phyloP scores from a whole-genome alignment of 331 rosid genomes.

The Stylosanthes scabra region DNA sequence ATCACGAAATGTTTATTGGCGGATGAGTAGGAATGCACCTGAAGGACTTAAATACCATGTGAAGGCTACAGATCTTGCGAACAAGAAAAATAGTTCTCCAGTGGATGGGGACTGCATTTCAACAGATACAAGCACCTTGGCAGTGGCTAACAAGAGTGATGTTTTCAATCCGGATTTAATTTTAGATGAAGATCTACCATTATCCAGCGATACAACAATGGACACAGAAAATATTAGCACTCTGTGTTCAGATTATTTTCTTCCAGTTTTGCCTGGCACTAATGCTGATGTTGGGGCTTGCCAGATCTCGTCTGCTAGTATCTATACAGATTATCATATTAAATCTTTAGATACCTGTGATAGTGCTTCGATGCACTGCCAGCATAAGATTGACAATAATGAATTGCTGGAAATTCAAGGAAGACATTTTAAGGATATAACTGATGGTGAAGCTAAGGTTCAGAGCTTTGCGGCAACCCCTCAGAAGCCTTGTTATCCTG shows the following conservation, averaged over 20 bases:
- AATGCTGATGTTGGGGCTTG: constrained; percentile 40
- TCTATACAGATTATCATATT: constrained; percentile 50
- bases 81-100: constrained; percentile 36
- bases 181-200: constrained; percentile 29
- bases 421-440: constrained; percentile 41
- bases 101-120: constrained; percentile 40
- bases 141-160: constrained; percentile 39
- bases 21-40: constrained; percentile 51
- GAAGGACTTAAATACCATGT: constrained; percentile 30
- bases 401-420: constrained; percentile 49
- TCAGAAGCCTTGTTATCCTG: constrained; percentile 50
- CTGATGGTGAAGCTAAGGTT: constrained; percentile 44
- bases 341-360: constrained; percentile 42
- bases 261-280: constrained; percentile 42
- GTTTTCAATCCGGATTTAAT: constrained; percentile 35
- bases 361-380: constrained; percentile 41
- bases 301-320: constrained; percentile 44
- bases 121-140: constrained; percentile 39
- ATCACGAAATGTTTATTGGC: constrained; percentile 50
- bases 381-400: constrained; percentile 43
- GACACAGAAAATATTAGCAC: constrained; percentile 45
- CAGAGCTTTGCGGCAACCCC: constrained; percentile 43
- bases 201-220: constrained; percentile 37
- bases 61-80: constrained; percentile 45
- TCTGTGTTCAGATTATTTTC: constrained; percentile 62